Percentiles rank a stretch among this genome's conserved stretches.
Evolutionary conservation across 1,284 basidiomycete species (phyloP).

Genomic region (Cystobasidium slooffiae): DNA sequence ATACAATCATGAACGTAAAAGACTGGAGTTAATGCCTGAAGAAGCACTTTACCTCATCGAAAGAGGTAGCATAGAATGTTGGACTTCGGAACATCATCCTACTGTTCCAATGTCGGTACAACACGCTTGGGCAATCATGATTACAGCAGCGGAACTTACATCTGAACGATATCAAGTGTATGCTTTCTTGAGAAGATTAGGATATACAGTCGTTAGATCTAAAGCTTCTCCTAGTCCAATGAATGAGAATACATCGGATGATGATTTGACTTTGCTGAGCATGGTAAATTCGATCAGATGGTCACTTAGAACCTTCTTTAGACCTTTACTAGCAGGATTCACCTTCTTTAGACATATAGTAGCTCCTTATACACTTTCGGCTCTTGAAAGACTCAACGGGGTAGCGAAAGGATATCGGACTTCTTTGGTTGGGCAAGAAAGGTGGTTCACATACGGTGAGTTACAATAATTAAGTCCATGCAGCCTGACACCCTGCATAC

Average conservation of each 20-base stretch:
- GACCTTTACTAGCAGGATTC: not conserved
- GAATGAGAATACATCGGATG: slow-evolving; percentile 5
- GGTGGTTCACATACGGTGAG: slow-evolving; percentile 53
- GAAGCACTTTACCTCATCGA: slow-evolving; percentile 92
- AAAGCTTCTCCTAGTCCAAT: slow-evolving; percentile 5
- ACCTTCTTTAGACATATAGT: not conserved
- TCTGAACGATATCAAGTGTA: slow-evolving; percentile 89
- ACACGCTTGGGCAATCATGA: slow-evolving; percentile 82
- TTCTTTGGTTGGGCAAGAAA: slow-evolving; percentile 40
- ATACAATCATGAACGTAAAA: slow-evolving; percentile 60
- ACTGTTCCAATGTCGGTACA: slow-evolving; percentile 75
- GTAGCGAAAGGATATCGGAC: slow-evolving; percentile 35
- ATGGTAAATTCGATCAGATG: not conserved
- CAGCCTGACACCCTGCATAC: too few species aligned
- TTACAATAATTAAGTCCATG: not conserved
- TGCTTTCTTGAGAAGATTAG: slow-evolving; percentile 85
- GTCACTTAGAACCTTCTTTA: not conserved
- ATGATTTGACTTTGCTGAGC: not conserved
- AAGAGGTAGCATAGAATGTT: slow-evolving; percentile 82
- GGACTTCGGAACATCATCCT: slow-evolving; percentile 61
- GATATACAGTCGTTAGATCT: slow-evolving; percentile 82
- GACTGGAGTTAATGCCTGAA: slow-evolving; percentile 86
- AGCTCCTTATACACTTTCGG: slow-evolving; percentile 1
- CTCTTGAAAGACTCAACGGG: slow-evolving; percentile 29
- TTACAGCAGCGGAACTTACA: slow-evolving; percentile 75